Conservation (phyloP, 73 alveolate genomes). For the Paraurostyla sp. region DNA sequence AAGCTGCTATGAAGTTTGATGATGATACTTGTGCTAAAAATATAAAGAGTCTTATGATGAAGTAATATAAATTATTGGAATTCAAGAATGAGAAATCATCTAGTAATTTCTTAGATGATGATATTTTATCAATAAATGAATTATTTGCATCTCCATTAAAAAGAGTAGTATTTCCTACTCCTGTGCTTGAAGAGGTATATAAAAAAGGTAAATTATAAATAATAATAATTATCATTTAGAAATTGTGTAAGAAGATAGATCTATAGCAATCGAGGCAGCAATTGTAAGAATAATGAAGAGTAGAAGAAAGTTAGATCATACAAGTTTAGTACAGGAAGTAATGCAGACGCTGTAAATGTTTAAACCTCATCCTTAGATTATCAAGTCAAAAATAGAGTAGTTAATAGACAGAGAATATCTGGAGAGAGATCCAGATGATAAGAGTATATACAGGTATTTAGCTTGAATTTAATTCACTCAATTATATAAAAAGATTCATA, state of each 20-base stretch:
- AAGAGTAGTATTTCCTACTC: constrained; percentile 74
- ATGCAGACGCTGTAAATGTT: constrained; percentile 76
- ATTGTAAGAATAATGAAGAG: constrained; percentile 93
- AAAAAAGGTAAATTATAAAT: constrained; percentile 53
- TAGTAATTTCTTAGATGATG: constrained; percentile 38
- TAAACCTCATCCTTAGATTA: constrained; percentile 76
- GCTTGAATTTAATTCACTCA: constrained; percentile 10
- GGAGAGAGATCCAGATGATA: constrained; percentile 78
- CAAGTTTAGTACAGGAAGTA: constrained; percentile 72
- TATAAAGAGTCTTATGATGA: constrained; percentile 35
- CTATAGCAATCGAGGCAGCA: constrained; percentile 95
- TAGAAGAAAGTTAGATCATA: constrained; percentile 80
- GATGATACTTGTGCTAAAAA: constrained; percentile 56
- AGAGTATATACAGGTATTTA: constrained; percentile 48
- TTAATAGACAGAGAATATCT: constrained; percentile 76
- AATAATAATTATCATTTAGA: constrained; percentile 33
- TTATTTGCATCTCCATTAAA: constrained; percentile 68
- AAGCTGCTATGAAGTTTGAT: constrained; percentile 60
- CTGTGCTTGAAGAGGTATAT: constrained; percentile 81
- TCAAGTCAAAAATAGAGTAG: constrained; percentile 78
- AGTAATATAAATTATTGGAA: constrained; percentile 22
- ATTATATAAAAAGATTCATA: background rate
- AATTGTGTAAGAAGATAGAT: constrained; percentile 89
- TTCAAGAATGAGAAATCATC: background rate
- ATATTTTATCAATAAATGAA: constrained; percentile 70